Evolutionary conservation across 495 filamentous ascomycete species (phyloP), one percentile per base, ranked within the genome.

Genomic region (Beverwykella pulmonaria): DNA sequence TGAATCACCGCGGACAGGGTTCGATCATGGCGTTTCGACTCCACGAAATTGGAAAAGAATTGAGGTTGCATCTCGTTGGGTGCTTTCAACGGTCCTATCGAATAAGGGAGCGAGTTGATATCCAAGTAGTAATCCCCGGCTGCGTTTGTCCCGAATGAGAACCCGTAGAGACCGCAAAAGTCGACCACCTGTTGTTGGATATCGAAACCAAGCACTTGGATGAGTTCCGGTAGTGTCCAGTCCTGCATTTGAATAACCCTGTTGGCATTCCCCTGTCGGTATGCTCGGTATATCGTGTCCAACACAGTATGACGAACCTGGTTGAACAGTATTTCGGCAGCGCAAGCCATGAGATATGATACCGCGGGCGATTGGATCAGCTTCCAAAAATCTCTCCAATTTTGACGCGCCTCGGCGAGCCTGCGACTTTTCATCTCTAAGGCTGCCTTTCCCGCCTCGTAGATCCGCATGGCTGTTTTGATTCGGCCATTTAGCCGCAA

Each of bases 331-430:
- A 93, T 88, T 73, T 97, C 93, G 1, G 93, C 92, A 41, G 97
- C 88, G 74, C 93, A 97, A 6, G 90, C 93, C 89, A 95, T 93
- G 20, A 93, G 83, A 75, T 97, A 98, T 0, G 93, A 91, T 1
- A 92, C 85, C 54, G 81, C 76, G 1, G 82, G 82, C 10, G 88
- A 87, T 57, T 86, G 82, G 44, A 97, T 79, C 39, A 94, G 80
- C 1, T 80, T 80, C 78, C 95, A 98, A 73, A 94, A 94, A 26
- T 87, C 83, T 20, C 81, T 72, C 70, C 85, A 89, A 53, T 88
- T 88, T 2, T 86, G 83, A 57, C 89, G 85, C 1, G 87, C 81
- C 63, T 87, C 78, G 46, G 78, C 73, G 71, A 84, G 84, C 19
- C 79, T 79, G 57, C 83, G 71, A 36, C 81, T 83, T 75, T 82